Conservation (phyloP, 2,329 filamentous ascomycete genomes). For the Exophiala lecanii-corni region DNA sequence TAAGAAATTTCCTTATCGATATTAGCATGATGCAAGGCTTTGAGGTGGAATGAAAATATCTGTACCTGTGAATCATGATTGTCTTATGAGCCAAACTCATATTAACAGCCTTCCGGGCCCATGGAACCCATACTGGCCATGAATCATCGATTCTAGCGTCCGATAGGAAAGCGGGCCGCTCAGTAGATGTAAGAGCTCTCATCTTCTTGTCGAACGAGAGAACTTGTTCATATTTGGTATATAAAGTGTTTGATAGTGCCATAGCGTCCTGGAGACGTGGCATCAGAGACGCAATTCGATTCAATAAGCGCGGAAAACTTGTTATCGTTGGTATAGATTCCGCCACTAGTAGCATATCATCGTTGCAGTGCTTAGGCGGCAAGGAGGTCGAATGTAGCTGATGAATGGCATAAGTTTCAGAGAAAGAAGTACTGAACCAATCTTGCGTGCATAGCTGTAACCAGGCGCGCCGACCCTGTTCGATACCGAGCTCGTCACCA, state of each 20-base stretch:
- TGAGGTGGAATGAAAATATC: too few relatives aligned
- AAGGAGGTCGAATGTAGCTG: slow-evolving; percentile 33
- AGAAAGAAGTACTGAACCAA: slow-evolving; percentile 41
- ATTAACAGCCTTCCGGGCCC: slow-evolving; percentile 37
- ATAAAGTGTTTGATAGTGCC: slow-evolving; percentile 32
- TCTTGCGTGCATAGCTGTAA: slow-evolving; percentile 38
- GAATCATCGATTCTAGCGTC: slow-evolving; percentile 31
- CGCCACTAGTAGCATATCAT: slow-evolving; percentile 28
- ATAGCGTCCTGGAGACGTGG: slow-evolving; percentile 38
- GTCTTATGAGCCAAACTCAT: slow-evolving; percentile 31
- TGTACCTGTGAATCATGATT: slow-evolving; percentile 24
- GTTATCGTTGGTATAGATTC: slow-evolving; percentile 30
- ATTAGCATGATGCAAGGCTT: too few relatives aligned
- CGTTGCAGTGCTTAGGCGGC: slow-evolving; percentile 35
- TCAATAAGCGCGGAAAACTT: slow-evolving; percentile 35
- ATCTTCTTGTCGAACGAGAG: slow-evolving; percentile 38
- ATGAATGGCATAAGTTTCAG: slow-evolving; percentile 36
- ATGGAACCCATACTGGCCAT: slow-evolving; percentile 39
- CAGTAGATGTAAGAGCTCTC: slow-evolving; percentile 31
- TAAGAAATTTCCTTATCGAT: slow-evolving; percentile 37
- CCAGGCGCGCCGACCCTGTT: slow-evolving; percentile 40
- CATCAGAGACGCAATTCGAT: slow-evolving; percentile 37
- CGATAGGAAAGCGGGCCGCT: slow-evolving; percentile 34
- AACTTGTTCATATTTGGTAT: slow-evolving; percentile 39
- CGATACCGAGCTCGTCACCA: slow-evolving; percentile 26